Percentiles rank a stretch among this genome's conserved stretches.
phyloP scores from a whole-genome alignment of 306 rosid species.

The Carpinus fangiana region DNA sequence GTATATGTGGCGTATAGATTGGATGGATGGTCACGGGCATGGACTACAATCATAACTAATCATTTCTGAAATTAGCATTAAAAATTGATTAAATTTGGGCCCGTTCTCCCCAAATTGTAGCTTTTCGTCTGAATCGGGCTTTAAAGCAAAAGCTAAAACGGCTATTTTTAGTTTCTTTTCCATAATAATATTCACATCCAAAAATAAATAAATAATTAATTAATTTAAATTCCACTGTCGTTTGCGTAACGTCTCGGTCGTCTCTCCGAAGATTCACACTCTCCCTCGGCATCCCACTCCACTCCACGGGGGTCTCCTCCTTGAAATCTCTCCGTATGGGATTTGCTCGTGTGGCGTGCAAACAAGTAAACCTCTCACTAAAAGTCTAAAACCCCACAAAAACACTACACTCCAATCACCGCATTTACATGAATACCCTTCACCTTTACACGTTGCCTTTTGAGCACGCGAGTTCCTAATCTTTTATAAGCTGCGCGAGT shows the following conservation, averaged over 20 bases:
- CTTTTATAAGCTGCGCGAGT: slow-evolving; percentile 35
- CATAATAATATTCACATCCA: background rate
- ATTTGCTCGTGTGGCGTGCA: slow-evolving; percentile 8
- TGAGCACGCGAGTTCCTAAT: slow-evolving; percentile 25
- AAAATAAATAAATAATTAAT: background rate
- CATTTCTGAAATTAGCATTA: too few relatives aligned
- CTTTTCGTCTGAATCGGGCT: background rate
- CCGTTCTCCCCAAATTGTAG: background rate
- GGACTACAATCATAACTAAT: too few relatives aligned
- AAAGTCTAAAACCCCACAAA: background rate
- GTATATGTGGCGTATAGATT: too few relatives aligned
- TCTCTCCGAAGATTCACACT: slow-evolving; percentile 27
- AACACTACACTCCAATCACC: background rate
- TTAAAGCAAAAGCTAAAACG: slow-evolving; percentile 13
- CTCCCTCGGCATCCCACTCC: background rate
- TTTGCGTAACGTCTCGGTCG: slow-evolving; percentile 31
- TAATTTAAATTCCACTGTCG: slow-evolving; percentile 10
- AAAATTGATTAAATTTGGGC: background rate
- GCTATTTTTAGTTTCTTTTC: background rate
- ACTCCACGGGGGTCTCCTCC: background rate
- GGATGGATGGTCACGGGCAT: too few relatives aligned
- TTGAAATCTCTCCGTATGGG: background rate
- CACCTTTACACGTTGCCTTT: background rate
- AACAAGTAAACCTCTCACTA: background rate
- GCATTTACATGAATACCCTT: slow-evolving; percentile 31